Percentiles rank a stretch among this genome's conserved stretches.
Evolutionary conservation across 1,284 basidiomycete species (phyloP).

Genomic region (Tausonia pullulans): DNA sequence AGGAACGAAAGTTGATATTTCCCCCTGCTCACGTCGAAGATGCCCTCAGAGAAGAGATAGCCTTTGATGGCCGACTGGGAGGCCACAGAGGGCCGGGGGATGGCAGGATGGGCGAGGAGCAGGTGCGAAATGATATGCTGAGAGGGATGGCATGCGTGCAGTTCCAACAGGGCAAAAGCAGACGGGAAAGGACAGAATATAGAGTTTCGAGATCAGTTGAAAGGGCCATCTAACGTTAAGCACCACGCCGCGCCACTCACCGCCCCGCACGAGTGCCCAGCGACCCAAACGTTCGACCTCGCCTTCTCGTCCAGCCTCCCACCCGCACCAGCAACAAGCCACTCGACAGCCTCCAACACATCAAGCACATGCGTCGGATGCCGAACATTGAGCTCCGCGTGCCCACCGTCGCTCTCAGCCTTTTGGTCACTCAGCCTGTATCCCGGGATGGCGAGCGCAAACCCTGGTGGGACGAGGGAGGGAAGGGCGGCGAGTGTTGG

Average conservation of each 20-base stretch:
- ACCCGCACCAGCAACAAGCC: slow-evolving; percentile 7
- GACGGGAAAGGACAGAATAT: not conserved
- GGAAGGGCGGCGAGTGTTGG: slow-evolving; percentile 1
- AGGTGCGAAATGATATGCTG: slow-evolving; percentile 15
- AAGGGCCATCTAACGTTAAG: not conserved
- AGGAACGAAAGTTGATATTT: not conserved
- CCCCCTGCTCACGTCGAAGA: slow-evolving; percentile 5
- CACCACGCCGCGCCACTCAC: slow-evolving; percentile 1
- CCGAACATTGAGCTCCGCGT: not conserved
- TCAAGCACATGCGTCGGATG: slow-evolving; percentile 6
- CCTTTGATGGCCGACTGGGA: slow-evolving; percentile 7
- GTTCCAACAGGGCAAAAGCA: not conserved
- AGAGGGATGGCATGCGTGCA: too few species aligned
- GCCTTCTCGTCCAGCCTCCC: not conserved
- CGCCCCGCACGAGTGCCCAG: slow-evolving; percentile 15
- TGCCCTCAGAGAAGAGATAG: slow-evolving; percentile 11
- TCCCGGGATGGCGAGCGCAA: slow-evolving; percentile 8
- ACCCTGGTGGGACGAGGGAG: slow-evolving; percentile 3
- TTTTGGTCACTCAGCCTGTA: slow-evolving; percentile 8
- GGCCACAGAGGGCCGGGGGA: not conserved
- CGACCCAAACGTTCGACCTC: slow-evolving; percentile 10
- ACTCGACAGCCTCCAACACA: slow-evolving; percentile 7
- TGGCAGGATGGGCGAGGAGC: slow-evolving; percentile 8
- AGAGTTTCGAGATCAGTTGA: not conserved
- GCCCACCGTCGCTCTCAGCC: not conserved